Evolutionary conservation across 495 filamentous ascomycete genomes (phyloP), one percentile per base, ranked within the genome.

Genomic region (Penicillium fimorum): DNA sequence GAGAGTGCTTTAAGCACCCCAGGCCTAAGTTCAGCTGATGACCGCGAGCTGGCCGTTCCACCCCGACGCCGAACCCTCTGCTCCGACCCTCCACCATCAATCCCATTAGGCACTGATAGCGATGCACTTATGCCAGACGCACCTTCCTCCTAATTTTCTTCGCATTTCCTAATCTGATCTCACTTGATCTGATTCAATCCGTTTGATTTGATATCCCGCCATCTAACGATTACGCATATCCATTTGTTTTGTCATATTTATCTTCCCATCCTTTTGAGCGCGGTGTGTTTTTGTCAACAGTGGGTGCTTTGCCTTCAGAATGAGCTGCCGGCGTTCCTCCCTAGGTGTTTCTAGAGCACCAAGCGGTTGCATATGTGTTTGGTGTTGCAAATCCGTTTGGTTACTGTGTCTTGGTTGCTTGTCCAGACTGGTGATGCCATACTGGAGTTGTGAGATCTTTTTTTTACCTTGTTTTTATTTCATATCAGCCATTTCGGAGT

Each of bases 61-160:
- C 30, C 56, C 24, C 65, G 64, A 7, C 62, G 47, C 12, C 62
- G 72, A 50, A 58, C 55, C 17, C 59, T 65, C 20, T 64, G 66
- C 55, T 75, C 75, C 3, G 72, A 71, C 25, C 71, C 75, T 11
- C 64, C 73, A 10, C 67, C 72, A 9, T 56, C 68, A 7, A 60
- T 70, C 44, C 47, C 68, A 12, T 58, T 58, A 4, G 60, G 48
- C 45, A 66, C 54, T 50, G 73, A 74, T 35, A 60, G 62, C 27
- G 76, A 79, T 41, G 67, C 76, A 15, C 49, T 60, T 25, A 79
- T 79, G 76, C 52, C 62, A 44, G 76, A 79, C 61, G 73, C 70
- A 17, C 66, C 50, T 3, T 29, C 72, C 37, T 67, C 64, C 32
- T 75, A 48, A 68, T 43, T n/a, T 22, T 24, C 22, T 51, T 38